Evolutionary conservation across 2,329 filamentous ascomycete species (phyloP).

Genomic region (Fusarium ramigenum): DNA sequence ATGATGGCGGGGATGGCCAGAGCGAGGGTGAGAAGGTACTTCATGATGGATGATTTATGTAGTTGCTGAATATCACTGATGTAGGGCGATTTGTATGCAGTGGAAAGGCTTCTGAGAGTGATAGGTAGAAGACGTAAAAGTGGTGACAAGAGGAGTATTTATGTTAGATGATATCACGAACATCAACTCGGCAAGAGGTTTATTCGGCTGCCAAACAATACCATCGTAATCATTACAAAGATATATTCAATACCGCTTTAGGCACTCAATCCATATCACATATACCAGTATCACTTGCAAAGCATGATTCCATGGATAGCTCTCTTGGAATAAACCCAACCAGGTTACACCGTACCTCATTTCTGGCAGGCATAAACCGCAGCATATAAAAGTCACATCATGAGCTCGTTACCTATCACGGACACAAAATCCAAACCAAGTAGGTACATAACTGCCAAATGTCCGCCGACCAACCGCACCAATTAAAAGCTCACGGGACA

Average conservation of each 20-base stretch:
- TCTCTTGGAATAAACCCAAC: neutral
- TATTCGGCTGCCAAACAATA: neutral
- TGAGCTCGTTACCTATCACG: neutral
- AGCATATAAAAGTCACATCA: neutral
- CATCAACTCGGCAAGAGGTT: neutral
- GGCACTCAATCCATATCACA: fast-evolving
- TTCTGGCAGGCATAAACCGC: neutral
- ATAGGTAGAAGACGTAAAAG: too few relatives aligned
- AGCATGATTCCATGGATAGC: neutral
- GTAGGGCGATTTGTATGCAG: neutral
- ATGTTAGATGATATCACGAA: fast-evolving
- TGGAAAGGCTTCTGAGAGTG: neutral
- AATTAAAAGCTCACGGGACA: fast-evolving
- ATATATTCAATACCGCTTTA: neutral
- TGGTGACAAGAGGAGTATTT: neutral
- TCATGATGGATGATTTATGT: neutral
- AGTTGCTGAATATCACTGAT: fast-evolving
- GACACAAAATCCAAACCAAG: fast-evolving
- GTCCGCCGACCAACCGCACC: neutral
- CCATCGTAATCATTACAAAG: neutral
- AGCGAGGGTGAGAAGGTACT: neutral
- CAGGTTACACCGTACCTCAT: neutral
- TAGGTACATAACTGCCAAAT: neutral
- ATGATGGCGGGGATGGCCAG: neutral
- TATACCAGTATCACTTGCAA: fast-evolving